phyloP scores from a whole-genome alignment of 202 grass and related monocot genomes.

The Thinopyrum obtusiflorum region DNA sequence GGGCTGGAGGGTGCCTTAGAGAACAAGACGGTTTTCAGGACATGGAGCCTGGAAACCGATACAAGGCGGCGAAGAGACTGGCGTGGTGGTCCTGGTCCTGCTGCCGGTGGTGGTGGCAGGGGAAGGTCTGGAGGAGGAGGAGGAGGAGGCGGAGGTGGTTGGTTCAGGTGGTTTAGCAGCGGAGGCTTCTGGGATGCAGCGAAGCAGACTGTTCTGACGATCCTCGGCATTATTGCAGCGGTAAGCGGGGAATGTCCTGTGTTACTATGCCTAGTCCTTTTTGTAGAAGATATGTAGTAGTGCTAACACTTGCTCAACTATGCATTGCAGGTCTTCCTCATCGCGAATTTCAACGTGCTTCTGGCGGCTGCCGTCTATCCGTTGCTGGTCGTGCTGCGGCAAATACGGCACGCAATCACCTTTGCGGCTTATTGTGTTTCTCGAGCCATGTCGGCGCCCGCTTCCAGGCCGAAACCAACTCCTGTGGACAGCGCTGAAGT shows the following conservation, averaged over 20 bases:
- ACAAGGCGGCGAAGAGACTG: slow-evolving; percentile 20
- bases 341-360: slow-evolving; percentile 61
- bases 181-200: slow-evolving; percentile 71
- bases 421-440: slow-evolving; percentile 25
- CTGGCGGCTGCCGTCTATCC: slow-evolving; percentile 56
- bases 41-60: slow-evolving; percentile 44
- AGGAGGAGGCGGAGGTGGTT: slow-evolving; percentile 50
- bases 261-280: not conserved
- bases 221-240: slow-evolving; percentile 56
- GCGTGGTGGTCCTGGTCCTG: slow-evolving; percentile 36
- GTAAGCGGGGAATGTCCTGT: slow-evolving; percentile 31
- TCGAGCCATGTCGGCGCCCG: slow-evolving; percentile 2
- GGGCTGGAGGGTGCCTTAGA: slow-evolving; percentile 51
- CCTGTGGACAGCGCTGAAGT: slow-evolving; percentile 29
- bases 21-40: slow-evolving; percentile 43
- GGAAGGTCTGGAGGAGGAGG: slow-evolving; percentile 46
- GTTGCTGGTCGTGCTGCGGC: slow-evolving; percentile 51
- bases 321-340: slow-evolving; percentile 65
- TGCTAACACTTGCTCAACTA: slow-evolving; percentile 17
- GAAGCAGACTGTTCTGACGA: slow-evolving; percentile 55
- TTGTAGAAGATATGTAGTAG: not conserved
- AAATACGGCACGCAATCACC: slow-evolving; percentile 36
- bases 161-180: slow-evolving; percentile 65
- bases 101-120: slow-evolving; percentile 35
- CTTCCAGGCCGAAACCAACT: slow-evolving; percentile 18